phyloP scores from a whole-genome alignment of 805 yeast genomes.

The Brettanomyces nanus region DNA sequence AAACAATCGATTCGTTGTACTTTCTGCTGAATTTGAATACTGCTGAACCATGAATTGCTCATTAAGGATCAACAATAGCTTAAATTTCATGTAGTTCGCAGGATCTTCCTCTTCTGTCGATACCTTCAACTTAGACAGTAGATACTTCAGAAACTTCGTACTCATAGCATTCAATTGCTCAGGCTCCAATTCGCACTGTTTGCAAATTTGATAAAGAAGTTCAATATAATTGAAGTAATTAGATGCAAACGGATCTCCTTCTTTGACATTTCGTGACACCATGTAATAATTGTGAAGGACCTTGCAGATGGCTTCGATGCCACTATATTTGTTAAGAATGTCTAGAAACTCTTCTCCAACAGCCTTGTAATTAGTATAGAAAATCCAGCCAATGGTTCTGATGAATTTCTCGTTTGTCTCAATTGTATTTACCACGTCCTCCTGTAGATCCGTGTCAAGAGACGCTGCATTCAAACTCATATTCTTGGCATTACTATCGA shows the following conservation, averaged over 20 bases:
- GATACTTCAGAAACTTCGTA: slow-evolving; percentile 35
- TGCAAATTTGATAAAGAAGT: slow-evolving; percentile 47
- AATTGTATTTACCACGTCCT: slow-evolving; percentile 16
- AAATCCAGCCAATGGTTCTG: slow-evolving; percentile 26
- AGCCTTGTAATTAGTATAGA: slow-evolving; percentile 11
- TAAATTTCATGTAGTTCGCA: slow-evolving; percentile 59
- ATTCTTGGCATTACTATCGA: slow-evolving; percentile 19
- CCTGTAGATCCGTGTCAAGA: slow-evolving; percentile 11
- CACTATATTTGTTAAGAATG: slow-evolving; percentile 42
- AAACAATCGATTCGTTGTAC: slow-evolving; percentile 41
- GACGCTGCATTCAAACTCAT: slow-evolving; percentile 11
- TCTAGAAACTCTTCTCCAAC: slow-evolving; percentile 27
- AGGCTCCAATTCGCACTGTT: slow-evolving; percentile 35
- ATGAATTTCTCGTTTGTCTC: slow-evolving; percentile 22
- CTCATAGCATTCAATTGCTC: slow-evolving; percentile 36
- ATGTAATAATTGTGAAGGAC: slow-evolving; percentile 21
- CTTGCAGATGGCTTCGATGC: slow-evolving; percentile 34
- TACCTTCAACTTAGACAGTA: slow-evolving; percentile 37
- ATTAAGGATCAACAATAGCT: slow-evolving; percentile 64
- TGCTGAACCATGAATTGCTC: slow-evolving; percentile 77
- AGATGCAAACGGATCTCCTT: slow-evolving; percentile 16
- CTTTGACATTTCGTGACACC: slow-evolving; percentile 31
- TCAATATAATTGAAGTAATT: slow-evolving; percentile 33
- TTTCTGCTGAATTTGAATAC: slow-evolving; percentile 23
- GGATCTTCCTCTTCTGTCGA: slow-evolving; percentile 43